Evolutionary conservation across 2,329 filamentous ascomycete genomes (phyloP), one percentile per base, ranked within the genome.

Genomic region (Pseudohalonectria lignicola): DNA sequence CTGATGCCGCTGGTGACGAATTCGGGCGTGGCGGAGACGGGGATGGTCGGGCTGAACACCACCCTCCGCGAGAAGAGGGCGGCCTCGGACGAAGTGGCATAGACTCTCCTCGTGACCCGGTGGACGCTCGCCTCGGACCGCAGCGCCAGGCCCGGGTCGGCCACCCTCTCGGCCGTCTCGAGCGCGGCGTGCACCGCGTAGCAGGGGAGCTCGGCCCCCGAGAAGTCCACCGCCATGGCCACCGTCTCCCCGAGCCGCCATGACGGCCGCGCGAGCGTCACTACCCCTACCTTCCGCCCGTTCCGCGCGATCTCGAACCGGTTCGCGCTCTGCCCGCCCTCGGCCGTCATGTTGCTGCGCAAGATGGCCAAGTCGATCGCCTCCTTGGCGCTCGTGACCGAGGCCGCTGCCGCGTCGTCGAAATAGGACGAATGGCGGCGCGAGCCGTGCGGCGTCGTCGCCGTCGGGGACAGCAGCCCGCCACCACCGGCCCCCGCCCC

Each of bases 251-350:
- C 92, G 1, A 98, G 68, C 32, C 88, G 75, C 62, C 93, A 95
- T 1, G 88, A 79, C 0, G 92, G 86, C 9, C 92, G 79, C 5
- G 88, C 83, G 23, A 98, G 72, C 61, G 88, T 87, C 39, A 98
- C 76, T 5, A 93, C 86, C 3, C 85, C 90, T 11, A 98, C 88
- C n/a, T 80, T 80, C 40, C 80, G 79, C n/a, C 88, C 88, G 51
- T 87, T 88, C 12, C 90, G 82, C 11, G 90, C 82, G 54, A 98
- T 96, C 54, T 94, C 88, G 55, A 96, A 98, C 29, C 87, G 79
- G 51, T 94, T 95, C n/a, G 82, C 76, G 53, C 84, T 88, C 49
- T 86, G 81, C 26, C 80, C 78, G n/a, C 76, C 73, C 32, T 76
- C 70, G 3, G 67, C 67, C 0, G 76, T 71, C 47, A 80, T 63